phyloP scores from a whole-genome alignment of 768 basidiomycete species.

The Tephrocybe rancida region DNA sequence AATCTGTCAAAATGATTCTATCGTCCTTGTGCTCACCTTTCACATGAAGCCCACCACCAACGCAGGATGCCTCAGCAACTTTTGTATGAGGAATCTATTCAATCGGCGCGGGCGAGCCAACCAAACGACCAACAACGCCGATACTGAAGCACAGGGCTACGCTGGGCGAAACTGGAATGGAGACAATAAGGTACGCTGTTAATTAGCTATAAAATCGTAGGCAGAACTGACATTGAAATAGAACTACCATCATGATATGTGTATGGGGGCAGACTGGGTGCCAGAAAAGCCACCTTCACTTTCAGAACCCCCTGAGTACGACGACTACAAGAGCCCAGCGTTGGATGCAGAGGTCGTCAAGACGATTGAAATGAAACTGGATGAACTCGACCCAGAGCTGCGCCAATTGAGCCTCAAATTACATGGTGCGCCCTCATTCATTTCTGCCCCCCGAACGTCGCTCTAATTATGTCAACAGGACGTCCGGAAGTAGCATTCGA shows the following conservation, averaged over 20 bases:
- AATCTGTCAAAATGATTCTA: no score
- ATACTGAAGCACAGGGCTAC: not conserved
- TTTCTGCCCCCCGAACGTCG: not conserved
- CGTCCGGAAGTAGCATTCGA: conserved; percentile 70
- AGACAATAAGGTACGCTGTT: conserved; percentile 7
- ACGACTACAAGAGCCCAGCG: conserved; percentile 14
- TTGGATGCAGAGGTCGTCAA: conserved; percentile 40
- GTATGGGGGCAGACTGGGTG: conserved; percentile 27
- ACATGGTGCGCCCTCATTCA: conserved; percentile 50
- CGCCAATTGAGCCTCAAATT: conserved; percentile 71
- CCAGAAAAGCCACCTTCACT: conserved; percentile 46
- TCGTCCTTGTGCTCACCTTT: not conserved
- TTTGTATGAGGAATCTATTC: conserved; percentile 11
- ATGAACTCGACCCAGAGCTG: conserved; percentile 52
- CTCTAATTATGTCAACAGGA: conserved; percentile 24
- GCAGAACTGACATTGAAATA: not conserved
- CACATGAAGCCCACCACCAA: conserved; percentile 1
- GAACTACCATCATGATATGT: conserved; percentile 1
- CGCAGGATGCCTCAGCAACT: conserved; percentile 16
- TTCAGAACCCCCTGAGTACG: conserved; percentile 16
- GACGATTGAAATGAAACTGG: conserved; percentile 56
- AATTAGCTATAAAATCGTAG: not conserved
- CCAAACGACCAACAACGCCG: not conserved
- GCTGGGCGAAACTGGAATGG: not conserved
- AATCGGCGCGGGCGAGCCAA: conserved; percentile 1